Conservation (phyloP, 305 asterid genomes). For the Plantago lanceolata region DNA sequence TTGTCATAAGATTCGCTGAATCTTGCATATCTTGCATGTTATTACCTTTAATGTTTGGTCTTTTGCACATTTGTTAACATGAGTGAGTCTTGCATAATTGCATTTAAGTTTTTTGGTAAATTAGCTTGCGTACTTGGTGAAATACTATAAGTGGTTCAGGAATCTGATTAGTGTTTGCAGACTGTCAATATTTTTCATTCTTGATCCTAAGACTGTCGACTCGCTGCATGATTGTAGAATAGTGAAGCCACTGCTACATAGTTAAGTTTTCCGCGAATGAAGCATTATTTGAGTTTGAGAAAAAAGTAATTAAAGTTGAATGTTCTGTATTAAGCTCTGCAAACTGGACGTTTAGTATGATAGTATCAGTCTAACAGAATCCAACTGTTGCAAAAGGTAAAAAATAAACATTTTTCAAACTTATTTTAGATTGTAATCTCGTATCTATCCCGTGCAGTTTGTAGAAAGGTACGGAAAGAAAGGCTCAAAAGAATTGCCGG, state of each 20-base stretch:
- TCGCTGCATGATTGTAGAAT: background rate
- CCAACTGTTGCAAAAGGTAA: background rate
- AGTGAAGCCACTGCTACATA: background rate
- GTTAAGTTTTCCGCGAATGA: background rate
- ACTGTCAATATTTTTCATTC: background rate
- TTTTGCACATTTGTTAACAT: background rate
- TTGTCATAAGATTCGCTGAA: background rate
- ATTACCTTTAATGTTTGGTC: background rate
- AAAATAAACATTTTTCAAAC: background rate
- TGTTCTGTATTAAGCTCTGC: background rate
- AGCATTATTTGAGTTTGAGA: background rate
- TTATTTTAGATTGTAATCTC: background rate
- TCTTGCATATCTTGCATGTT: background rate
- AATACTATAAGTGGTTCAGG: background rate
- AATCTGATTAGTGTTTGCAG: background rate
- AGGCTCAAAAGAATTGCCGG: conserved; percentile 2
- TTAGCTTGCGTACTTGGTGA: background rate
- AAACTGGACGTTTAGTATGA: background rate
- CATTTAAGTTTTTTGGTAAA: background rate
- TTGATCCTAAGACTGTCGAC: background rate
- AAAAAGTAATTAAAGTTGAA: no score
- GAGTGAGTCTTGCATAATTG: background rate
- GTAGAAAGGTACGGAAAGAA: conserved; percentile 19
- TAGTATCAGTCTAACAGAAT: background rate
- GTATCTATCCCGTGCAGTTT: conserved; percentile 28